Percentiles rank a stretch among this genome's conserved stretches.
These are phyloP conservation scores for Xylariaceae sp. DNA, from an alignment of 2,329 filamentous ascomycete species.

Conservation along the genomic window DNA sequence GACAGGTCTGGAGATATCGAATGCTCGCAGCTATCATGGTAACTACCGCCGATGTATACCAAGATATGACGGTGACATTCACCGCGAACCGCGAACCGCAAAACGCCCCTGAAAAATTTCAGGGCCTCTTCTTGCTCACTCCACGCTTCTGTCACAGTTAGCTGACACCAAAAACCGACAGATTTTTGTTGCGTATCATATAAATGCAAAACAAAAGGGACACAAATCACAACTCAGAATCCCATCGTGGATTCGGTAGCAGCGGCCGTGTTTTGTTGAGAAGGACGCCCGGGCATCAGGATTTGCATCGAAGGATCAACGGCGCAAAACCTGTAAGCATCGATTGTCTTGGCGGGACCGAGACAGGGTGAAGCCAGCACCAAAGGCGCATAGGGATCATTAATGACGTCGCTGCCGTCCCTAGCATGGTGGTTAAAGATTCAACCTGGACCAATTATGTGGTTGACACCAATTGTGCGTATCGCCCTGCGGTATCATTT, in stretches of 20 bases:
- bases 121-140: constrained; percentile 10
- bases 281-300: background rate
- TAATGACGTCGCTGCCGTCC: constrained; percentile 9
- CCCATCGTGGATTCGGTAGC: background rate
- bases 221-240: constrained; percentile 3
- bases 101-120: constrained; percentile 25
- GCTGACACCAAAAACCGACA: constrained; percentile 18
- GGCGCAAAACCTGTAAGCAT: background rate
- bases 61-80: constrained; percentile 21
- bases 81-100: constrained; percentile 24
- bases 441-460: constrained; percentile 23
- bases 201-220: background rate
- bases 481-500: constrained; percentile 17
- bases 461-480: constrained; percentile 10
- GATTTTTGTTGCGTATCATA: background rate
- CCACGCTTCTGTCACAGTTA: constrained; percentile 7
- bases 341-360: background rate
- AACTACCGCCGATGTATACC: constrained; percentile 13
- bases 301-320: background rate
- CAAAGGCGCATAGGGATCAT: background rate
- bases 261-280: background rate
- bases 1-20: constrained; percentile 6
- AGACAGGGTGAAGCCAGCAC: background rate
- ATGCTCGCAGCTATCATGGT: constrained; percentile 14
- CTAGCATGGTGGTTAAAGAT: background rate